Percentiles rank a stretch among this genome's conserved stretches.
These are phyloP conservation scores for Scheffersomyces titani DNA, from an alignment of 1,139 yeast genomes.

Conservation along the genomic window DNA sequence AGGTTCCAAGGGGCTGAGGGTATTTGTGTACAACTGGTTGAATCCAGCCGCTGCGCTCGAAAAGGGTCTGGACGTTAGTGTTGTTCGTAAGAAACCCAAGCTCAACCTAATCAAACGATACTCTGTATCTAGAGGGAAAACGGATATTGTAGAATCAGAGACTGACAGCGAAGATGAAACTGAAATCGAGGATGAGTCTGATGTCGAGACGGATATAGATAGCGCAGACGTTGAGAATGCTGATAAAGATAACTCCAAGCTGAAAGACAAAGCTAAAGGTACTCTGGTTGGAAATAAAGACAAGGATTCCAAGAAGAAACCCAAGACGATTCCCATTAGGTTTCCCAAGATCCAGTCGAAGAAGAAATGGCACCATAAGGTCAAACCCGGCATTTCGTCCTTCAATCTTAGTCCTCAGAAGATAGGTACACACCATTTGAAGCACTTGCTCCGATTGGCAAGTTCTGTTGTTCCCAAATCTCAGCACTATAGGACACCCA, in stretches of 20 bases:
- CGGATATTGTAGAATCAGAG: neutral
- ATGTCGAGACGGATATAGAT: conserved; percentile 8
- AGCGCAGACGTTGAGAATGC: neutral
- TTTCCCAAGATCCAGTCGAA: conserved; percentile 48
- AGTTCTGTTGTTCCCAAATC: conserved; percentile 61
- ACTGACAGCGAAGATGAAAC: conserved; percentile 16
- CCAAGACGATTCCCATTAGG: neutral
- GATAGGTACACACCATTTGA: conserved; percentile 62
- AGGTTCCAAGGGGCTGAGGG: conserved; percentile 81
- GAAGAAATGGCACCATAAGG: conserved; percentile 58
- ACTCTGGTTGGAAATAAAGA: neutral
- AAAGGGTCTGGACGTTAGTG: conserved; percentile 18
- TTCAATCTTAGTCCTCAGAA: conserved; percentile 52
- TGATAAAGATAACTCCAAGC: neutral
- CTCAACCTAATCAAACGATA: neutral
- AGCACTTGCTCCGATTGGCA: conserved; percentile 56
- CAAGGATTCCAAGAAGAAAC: conserved; percentile 1
- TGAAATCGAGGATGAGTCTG: conserved; percentile 11
- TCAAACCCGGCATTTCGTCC: conserved; percentile 68
- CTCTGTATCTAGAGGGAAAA: neutral
- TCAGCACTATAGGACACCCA: conserved; percentile 72
- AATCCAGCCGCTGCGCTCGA: conserved; percentile 43
- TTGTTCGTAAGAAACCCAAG: neutral
- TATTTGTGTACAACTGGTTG: conserved; percentile 70
- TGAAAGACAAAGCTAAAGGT: neutral